A percentile compares a stretch with the other conserved stretches of the same genome.
phyloP scores from a whole-genome alignment of 805 yeast genomes.

The Candida sanyiensis region DNA sequence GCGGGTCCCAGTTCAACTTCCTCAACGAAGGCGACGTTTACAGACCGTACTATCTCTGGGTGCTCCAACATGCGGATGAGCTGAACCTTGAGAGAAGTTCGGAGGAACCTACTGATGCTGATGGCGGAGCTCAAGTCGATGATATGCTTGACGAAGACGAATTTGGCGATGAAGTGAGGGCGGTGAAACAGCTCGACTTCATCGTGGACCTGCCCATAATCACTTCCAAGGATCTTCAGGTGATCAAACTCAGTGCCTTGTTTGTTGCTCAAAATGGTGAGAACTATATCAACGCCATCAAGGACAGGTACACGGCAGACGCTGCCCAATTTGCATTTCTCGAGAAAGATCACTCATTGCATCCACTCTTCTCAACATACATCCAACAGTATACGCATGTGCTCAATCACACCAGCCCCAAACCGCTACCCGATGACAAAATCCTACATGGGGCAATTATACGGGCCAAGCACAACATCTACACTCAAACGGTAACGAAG shows the following conservation, averaged over 20 bases:
- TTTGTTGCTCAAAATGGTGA: constrained; percentile 58
- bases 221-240: constrained; percentile 57
- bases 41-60: constrained; percentile 51
- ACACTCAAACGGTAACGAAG: constrained; percentile 31
- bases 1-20: constrained; percentile 58
- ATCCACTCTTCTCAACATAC: constrained; percentile 43
- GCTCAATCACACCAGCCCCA: not conserved
- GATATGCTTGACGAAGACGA: constrained; percentile 11
- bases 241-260: constrained; percentile 68
- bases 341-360: constrained; percentile 51
- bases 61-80: constrained; percentile 31
- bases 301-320: constrained; percentile 24
- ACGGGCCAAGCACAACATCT: constrained; percentile 44
- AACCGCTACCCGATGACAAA: constrained; percentile 19
- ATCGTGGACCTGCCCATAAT: constrained; percentile 30
- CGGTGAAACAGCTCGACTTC: constrained; percentile 12
- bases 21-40: constrained; percentile 48
- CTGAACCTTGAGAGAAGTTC: not conserved
- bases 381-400: constrained; percentile 49
- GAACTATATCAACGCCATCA: constrained; percentile 36
- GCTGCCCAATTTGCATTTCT: constrained; percentile 66
- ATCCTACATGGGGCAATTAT: constrained; percentile 38
- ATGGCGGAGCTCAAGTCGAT: constrained; percentile 17
- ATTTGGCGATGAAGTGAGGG: constrained; percentile 1
- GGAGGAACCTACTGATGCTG: not conserved